Percentiles rank a stretch among this genome's conserved stretches.
These are phyloP conservation scores for Neoscytalidium dimidiatum DNA, from an alignment of 2,329 filamentous ascomycete genomes.

Conservation along the genomic window DNA sequence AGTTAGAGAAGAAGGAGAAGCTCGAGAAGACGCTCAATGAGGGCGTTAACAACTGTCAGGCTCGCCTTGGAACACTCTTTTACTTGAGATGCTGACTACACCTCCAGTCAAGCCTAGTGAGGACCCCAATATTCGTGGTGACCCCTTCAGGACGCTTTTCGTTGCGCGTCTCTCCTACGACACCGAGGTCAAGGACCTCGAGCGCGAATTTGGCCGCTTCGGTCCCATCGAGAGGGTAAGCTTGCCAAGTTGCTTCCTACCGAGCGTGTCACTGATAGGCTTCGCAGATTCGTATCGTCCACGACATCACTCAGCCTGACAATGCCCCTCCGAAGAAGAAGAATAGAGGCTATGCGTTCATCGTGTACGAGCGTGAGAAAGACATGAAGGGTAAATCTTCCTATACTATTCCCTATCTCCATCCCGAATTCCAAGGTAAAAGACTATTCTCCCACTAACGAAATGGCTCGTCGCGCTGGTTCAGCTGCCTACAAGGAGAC, in stretches of 20 bases:
- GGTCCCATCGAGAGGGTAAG: slow-evolving; percentile 89
- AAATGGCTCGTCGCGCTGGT: slow-evolving; percentile 33
- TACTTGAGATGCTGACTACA: not conserved
- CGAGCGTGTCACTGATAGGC: slow-evolving; percentile 14
- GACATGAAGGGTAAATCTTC: slow-evolving; percentile 94
- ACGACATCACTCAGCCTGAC: slow-evolving; percentile 72
- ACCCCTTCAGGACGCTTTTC: slow-evolving; percentile 94
- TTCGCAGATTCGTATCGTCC: slow-evolving; percentile 79
- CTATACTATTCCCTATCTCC: slow-evolving; percentile 37
- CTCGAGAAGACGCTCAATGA: slow-evolving; percentile 66
- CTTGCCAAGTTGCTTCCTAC: not conserved
- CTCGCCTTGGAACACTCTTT: slow-evolving; percentile 3
- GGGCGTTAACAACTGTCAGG: slow-evolving; percentile 64
- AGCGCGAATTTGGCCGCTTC: slow-evolving; percentile 90
- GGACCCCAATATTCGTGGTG: slow-evolving; percentile 86
- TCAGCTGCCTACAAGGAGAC: slow-evolving; percentile 87
- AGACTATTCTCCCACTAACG: slow-evolving; percentile 51
- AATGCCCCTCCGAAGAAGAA: slow-evolving; percentile 59
- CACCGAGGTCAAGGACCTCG: slow-evolving; percentile 83
- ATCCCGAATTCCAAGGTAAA: slow-evolving; percentile 21
- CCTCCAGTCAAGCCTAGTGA: slow-evolving; percentile 73
- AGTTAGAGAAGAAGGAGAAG: slow-evolving; percentile 73
- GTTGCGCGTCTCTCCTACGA: slow-evolving; percentile 89
- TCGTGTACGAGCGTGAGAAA: slow-evolving; percentile 95
- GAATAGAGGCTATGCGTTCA: slow-evolving; percentile 91